Evolutionary conservation across 2,329 filamentous ascomycete species (phyloP).

Genomic region (Cercospora berteroae): DNA sequence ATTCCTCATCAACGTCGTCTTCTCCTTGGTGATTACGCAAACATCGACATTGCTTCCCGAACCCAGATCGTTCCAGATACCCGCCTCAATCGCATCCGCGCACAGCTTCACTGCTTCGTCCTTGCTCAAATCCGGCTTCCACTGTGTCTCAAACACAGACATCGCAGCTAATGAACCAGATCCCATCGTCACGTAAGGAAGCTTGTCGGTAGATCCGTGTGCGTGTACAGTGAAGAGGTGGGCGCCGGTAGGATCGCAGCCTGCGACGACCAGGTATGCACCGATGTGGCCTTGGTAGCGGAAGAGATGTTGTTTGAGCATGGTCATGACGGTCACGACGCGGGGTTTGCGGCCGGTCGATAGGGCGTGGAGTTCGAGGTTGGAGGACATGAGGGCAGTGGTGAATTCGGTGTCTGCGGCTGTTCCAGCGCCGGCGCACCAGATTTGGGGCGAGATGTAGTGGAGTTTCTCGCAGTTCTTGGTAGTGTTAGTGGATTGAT

Average conservation of each 20-base stretch:
- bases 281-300: slow-evolving; percentile 96
- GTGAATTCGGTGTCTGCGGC: slow-evolving; percentile 99
- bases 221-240: slow-evolving; percentile 98
- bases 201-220: slow-evolving; percentile 96
- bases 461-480: slow-evolving; percentile 98
- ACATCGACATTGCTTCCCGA: slow-evolving; percentile 98
- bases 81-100: slow-evolving; percentile 84
- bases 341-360: slow-evolving; percentile 95
- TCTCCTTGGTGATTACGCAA: slow-evolving; percentile 89
- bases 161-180: slow-evolving; percentile 94
- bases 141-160: slow-evolving; percentile 95
- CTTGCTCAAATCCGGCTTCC: slow-evolving; percentile 74
- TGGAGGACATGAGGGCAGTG: slow-evolving; percentile 95
- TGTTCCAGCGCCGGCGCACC: slow-evolving; percentile 97
- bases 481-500: slow-evolving; percentile 11
- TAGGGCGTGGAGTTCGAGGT: slow-evolving; percentile 94
- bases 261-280: slow-evolving; percentile 94
- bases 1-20: slow-evolving; percentile 90
- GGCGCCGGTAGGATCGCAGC: slow-evolving; percentile 90
- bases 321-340: slow-evolving; percentile 98
- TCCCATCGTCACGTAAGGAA: slow-evolving; percentile 99
- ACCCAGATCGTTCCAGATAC: slow-evolving; percentile 98
- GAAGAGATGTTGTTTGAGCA: slow-evolving; percentile 99
- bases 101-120: slow-evolving; percentile 81
- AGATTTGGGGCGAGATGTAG: slow-evolving; percentile 98